Conservation (phyloP, 805 yeast genomes). For the Kodamaea kaohsiungensis region DNA sequence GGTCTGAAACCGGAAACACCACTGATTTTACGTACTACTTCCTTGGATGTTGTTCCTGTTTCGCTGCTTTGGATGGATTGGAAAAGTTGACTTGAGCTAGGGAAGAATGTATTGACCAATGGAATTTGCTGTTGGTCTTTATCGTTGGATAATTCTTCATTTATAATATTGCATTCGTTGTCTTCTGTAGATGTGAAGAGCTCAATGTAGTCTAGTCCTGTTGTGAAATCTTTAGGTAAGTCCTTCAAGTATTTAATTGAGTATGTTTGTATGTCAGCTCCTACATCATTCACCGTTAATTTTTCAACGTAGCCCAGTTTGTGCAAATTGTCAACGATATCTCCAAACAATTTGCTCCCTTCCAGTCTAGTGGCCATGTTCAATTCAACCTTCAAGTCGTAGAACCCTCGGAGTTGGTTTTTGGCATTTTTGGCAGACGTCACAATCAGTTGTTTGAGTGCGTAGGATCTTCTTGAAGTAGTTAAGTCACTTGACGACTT, state of each 20-base stretch:
- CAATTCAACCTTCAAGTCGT: constrained; percentile 62
- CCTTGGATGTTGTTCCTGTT: constrained; percentile 62
- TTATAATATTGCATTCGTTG: not conserved
- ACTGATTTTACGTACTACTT: constrained; percentile 46
- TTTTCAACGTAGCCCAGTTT: constrained; percentile 48
- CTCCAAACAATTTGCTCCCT: constrained; percentile 47
- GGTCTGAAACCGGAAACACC: constrained; percentile 59
- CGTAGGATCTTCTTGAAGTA: constrained; percentile 25
- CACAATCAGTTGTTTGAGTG: constrained; percentile 41
- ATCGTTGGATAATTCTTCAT: not conserved
- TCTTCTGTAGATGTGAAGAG: constrained; percentile 12
- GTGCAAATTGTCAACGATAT: constrained; percentile 48
- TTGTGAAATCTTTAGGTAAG: constrained; percentile 49
- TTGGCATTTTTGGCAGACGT: constrained; percentile 57
- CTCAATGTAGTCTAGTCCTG: constrained; percentile 39
- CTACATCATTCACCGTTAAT: constrained; percentile 47
- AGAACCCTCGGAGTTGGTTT: constrained; percentile 56
- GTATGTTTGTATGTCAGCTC: constrained; percentile 32
- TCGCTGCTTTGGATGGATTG: constrained; percentile 33
- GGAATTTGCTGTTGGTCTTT: constrained; percentile 20
- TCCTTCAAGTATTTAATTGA: constrained; percentile 45
- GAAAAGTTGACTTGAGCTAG: constrained; percentile 64
- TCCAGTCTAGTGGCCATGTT: constrained; percentile 45
- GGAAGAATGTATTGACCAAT: constrained; percentile 54
- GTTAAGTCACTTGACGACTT: constrained; percentile 24